These are phyloP conservation scores for Sergeia podlipaevii DNA, from an alignment of 208 protist species.

Conservation along the genomic window DNA sequence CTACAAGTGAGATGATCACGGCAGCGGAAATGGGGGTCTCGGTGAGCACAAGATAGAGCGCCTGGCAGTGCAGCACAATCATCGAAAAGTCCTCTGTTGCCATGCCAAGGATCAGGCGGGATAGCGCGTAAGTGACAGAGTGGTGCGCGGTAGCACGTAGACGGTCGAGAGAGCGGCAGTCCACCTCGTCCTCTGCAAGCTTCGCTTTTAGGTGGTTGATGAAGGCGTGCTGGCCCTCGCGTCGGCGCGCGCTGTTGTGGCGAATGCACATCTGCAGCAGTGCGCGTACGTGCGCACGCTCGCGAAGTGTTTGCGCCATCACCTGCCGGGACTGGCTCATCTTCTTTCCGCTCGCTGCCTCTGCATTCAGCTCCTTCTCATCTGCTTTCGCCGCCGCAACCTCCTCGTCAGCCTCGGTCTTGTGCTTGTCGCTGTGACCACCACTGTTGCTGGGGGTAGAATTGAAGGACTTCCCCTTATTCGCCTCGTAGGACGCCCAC, in stretches of 20 bases:
- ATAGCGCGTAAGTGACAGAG: constrained; percentile 72
- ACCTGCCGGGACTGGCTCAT: constrained; percentile 39
- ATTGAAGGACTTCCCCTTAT: constrained; percentile 38
- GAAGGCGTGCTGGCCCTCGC: constrained; percentile 81
- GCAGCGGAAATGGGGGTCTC: constrained; percentile 46
- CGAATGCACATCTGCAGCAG: constrained; percentile 85
- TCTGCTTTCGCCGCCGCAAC: constrained; percentile 9
- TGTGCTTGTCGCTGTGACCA: constrained; percentile 3
- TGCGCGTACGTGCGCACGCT: constrained; percentile 75
- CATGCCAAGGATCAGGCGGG: constrained; percentile 83
- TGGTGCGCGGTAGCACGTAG: constrained; percentile 76
- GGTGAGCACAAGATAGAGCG: constrained; percentile 57
- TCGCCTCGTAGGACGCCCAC: constrained; percentile 74
- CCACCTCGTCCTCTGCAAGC: constrained; percentile 57
- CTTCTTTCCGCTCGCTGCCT: constrained; percentile 17
- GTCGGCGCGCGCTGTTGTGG: constrained; percentile 67
- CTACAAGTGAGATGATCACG: constrained; percentile 65
- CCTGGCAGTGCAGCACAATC: constrained; percentile 70
- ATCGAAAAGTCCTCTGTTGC: constrained; percentile 77
- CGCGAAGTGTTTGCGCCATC: constrained; percentile 68
- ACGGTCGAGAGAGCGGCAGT: constrained; percentile 53
- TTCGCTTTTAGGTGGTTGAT: constrained; percentile 74
- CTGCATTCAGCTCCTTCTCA: constrained; percentile 4
- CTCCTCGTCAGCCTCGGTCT: constrained; percentile 11
- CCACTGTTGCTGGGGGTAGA: constrained; percentile 4